phyloP scores from a whole-genome alignment of 768 basidiomycete genomes.

The Astraeus odoratus region DNA sequence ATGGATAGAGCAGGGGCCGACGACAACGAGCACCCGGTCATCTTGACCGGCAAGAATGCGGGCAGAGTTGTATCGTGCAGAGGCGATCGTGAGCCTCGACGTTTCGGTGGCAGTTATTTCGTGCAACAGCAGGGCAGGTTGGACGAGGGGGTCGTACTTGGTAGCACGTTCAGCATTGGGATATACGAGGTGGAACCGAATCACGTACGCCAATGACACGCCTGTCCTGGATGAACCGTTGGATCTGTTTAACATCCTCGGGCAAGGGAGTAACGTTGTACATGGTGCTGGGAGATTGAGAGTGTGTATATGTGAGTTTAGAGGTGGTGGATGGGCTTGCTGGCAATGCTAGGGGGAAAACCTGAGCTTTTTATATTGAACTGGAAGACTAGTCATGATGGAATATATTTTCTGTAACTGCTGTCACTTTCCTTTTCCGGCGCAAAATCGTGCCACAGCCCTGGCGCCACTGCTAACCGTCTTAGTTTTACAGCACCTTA shows the following conservation, averaged over 20 bases:
- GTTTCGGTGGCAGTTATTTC: constrained; percentile 65
- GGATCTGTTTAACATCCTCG: constrained; percentile 55
- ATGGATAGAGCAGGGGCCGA: constrained; percentile 96
- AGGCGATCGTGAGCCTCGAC: constrained; percentile 71
- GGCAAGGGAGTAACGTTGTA: constrained; percentile 56
- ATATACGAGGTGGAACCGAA: neutral
- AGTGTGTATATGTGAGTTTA: too few species aligned
- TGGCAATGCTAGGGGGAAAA: too few species aligned
- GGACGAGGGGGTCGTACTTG: constrained; percentile 94
- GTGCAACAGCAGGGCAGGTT: constrained; percentile 84
- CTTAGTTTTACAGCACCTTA: constrained; percentile 4
- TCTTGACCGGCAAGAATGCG: constrained; percentile 79
- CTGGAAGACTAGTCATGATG: too few species aligned
- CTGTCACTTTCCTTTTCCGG: constrained; percentile 7
- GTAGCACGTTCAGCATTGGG: constrained; percentile 9
- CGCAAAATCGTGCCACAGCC: too few species aligned
- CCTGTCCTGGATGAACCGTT: constrained; percentile 73
- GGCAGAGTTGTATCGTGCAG: constrained; percentile 73
- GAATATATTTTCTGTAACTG: neutral
- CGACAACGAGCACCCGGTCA: constrained; percentile 81
- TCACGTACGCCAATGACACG: constrained; percentile 68
- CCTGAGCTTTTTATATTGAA: too few species aligned
- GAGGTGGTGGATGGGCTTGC: constrained; percentile 9
- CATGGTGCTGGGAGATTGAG: too few species aligned
- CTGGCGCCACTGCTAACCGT: neutral